These are phyloP conservation scores for Rhodotorula glutinis DNA, from an alignment of 1,284 basidiomycete genomes.

Conservation along the genomic window DNA sequence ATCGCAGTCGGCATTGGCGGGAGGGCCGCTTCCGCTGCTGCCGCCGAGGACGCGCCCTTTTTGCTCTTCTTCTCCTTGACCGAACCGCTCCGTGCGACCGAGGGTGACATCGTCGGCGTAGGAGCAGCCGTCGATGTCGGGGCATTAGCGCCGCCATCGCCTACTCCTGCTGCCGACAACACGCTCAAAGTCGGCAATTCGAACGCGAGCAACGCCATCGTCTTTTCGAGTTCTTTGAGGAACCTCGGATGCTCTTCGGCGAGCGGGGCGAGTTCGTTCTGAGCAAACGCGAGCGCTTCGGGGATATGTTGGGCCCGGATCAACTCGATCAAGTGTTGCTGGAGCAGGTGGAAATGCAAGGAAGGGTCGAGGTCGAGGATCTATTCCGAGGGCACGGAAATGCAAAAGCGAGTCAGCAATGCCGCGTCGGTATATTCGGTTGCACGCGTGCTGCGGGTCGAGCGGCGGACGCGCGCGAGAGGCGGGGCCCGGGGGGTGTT, in stretches of 20 bases:
- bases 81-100: neutral
- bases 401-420: neutral
- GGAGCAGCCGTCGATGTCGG: neutral
- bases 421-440: neutral
- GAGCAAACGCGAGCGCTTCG: slow-evolving; percentile 84
- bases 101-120: neutral
- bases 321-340: slow-evolving; percentile 90
- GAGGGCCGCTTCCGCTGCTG: neutral
- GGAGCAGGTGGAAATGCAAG: slow-evolving; percentile 87
- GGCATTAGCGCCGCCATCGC: neutral
- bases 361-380: slow-evolving; percentile 89
- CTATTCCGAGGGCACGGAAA: too few species aligned
- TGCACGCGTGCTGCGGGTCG: neutral
- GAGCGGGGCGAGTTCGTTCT: slow-evolving; percentile 86
- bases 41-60: slow-evolving; percentile 15
- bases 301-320: slow-evolving; percentile 76
- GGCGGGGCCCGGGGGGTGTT: neutral
- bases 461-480: neutral
- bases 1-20: slow-evolving; percentile 60
- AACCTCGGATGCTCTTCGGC: slow-evolving; percentile 94
- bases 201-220: slow-evolving; percentile 93
- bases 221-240: slow-evolving; percentile 82
- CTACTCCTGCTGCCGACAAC: neutral
- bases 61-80: slow-evolving; percentile 14
- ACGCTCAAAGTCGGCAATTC: slow-evolving; percentile 56